Conservation (phyloP, 129 eudicot genomes). For the Sambucus nigra region DNA sequence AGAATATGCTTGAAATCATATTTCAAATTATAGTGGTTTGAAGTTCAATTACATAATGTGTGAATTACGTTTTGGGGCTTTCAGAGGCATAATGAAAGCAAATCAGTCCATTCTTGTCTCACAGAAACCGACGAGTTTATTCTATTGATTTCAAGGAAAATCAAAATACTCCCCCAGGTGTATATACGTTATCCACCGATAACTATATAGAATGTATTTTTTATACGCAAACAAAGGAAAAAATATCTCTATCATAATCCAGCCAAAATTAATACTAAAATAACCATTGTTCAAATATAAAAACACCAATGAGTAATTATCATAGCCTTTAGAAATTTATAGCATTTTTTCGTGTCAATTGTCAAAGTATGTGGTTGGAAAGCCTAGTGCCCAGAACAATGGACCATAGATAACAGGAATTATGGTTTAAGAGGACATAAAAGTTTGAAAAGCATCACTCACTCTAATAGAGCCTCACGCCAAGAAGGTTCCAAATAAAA, state of each 20-base stretch:
- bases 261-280: too few relatives aligned
- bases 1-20: not conserved
- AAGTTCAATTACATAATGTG: too few relatives aligned
- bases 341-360: too few relatives aligned
- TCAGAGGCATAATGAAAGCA: not conserved
- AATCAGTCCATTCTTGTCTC: not conserved
- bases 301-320: not conserved
- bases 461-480: conserved; percentile 69
- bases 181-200: too few relatives aligned
- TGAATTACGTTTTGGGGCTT: not conserved
- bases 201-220: too few relatives aligned
- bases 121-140: not conserved
- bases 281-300: too few relatives aligned
- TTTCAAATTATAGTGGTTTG: not conserved
- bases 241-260: too few relatives aligned
- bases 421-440: not conserved
- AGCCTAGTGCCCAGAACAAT: not conserved
- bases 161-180: too few relatives aligned
- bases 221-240: too few relatives aligned
- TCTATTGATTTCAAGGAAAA: not conserved
- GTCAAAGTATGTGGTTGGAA: not conserved
- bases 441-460: conserved; percentile 22
- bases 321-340: too few relatives aligned
- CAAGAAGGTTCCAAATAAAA: conserved; percentile 92
- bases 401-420: not conserved